Conservation (phyloP, 257 asterid species). For the Gentiana dahurica region DNA sequence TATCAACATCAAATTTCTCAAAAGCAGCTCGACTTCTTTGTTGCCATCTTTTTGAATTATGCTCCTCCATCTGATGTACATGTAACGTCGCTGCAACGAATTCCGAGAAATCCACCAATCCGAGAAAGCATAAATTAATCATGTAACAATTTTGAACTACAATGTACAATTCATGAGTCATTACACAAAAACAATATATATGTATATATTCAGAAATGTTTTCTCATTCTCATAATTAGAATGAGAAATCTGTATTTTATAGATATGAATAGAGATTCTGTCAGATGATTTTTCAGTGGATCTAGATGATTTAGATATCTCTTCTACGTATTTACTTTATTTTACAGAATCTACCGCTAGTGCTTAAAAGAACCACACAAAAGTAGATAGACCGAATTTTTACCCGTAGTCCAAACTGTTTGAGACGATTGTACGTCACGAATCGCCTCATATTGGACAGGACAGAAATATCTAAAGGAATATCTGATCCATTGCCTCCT, state of each 20-base stretch:
- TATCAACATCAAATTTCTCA: slow-evolving; percentile 84
- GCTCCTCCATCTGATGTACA: slow-evolving; percentile 93
- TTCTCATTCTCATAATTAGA: too few species aligned
- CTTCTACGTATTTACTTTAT: too few species aligned
- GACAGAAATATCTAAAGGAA: slow-evolving; percentile 91
- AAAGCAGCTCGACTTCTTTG: slow-evolving; percentile 78
- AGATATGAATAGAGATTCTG: too few species aligned
- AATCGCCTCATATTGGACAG: slow-evolving; percentile 87
- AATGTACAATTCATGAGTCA: too few species aligned
- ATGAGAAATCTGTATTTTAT: too few species aligned
- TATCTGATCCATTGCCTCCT: slow-evolving; percentile 98
- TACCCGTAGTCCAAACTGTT: slow-evolving; percentile 99
- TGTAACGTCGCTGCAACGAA: slow-evolving; percentile 95
- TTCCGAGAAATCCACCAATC: slow-evolving; percentile 91
- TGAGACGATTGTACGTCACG: slow-evolving; percentile 77
- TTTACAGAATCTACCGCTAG: too few species aligned
- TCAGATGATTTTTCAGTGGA: too few species aligned
- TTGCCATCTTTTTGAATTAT: slow-evolving; percentile 72
- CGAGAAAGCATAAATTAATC: slow-evolving; percentile 16
- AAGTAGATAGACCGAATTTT: slow-evolving; percentile 3
- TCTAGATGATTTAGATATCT: too few species aligned
- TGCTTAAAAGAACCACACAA: too few species aligned
- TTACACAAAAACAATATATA: not conserved
- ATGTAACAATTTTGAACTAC: too few species aligned
- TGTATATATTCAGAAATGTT: too few species aligned